Evolutionary conservation across 495 filamentous ascomycete genomes (phyloP).

Genomic region (Daldinia loculata): DNA sequence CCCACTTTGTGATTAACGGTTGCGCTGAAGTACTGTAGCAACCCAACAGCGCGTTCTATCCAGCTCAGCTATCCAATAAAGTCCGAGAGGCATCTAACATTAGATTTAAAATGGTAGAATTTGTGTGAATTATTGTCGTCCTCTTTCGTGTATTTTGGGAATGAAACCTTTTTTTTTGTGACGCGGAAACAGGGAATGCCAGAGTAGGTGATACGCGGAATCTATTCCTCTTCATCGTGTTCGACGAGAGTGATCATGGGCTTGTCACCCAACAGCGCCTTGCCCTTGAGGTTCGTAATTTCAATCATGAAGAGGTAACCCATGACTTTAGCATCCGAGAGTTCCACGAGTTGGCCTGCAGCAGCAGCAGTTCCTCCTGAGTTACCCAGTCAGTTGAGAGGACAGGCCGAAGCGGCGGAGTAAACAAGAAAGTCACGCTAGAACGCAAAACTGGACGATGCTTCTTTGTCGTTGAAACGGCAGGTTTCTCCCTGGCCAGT

Average conservation of each 20-base stretch:
- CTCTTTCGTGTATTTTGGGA: constrained; percentile 28
- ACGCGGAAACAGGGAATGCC: constrained; percentile 17
- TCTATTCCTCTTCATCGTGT: constrained; percentile 48
- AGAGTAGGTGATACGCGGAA: constrained; percentile 5
- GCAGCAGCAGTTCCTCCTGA: constrained; percentile 91
- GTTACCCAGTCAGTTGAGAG: constrained; percentile 32
- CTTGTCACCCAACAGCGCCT: constrained; percentile 81
- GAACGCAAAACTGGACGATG: constrained; percentile 19
- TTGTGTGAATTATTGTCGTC: constrained; percentile 27
- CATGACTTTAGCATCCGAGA: constrained; percentile 83
- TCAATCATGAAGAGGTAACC: constrained; percentile 97
- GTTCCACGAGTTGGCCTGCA: constrained; percentile 82
- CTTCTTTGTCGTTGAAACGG: background rate
- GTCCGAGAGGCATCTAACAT: constrained; percentile 38
- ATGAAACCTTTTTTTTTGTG: constrained; percentile 16
- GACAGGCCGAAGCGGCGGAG: constrained; percentile 14
- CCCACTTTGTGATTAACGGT: constrained; percentile 34
- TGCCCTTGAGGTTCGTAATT: constrained; percentile 91
- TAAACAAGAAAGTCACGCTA: constrained; percentile 13
- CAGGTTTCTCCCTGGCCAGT: background rate
- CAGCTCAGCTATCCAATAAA: constrained; percentile 31
- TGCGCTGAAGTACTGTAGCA: constrained; percentile 34
- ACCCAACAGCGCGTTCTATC: constrained; percentile 34
- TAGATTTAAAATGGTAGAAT: constrained; percentile 29
- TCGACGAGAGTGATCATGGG: constrained; percentile 85